These are phyloP conservation scores for Neurospora intermedia DNA, from an alignment of 495 filamentous ascomycete genomes.

Conservation along the genomic window DNA sequence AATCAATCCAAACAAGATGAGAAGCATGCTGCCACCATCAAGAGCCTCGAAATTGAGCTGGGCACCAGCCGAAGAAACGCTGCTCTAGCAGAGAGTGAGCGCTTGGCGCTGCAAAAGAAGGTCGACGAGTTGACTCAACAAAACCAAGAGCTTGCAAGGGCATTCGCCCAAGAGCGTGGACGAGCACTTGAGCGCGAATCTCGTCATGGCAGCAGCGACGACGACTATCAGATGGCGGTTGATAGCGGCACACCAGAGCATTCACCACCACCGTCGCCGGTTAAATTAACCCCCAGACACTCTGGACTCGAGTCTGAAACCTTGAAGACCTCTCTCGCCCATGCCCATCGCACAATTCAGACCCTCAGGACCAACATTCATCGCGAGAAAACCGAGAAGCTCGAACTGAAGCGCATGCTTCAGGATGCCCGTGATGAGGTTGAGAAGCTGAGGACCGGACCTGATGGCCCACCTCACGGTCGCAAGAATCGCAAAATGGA, in stretches of 20 bases:
- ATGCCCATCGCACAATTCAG: conserved; percentile 93
- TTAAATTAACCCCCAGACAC: conserved; percentile 84
- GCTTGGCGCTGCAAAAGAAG: conserved; percentile 60
- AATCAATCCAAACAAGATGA: conserved; percentile 66
- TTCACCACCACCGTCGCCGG: conserved; percentile 80
- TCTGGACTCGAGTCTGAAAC: conserved; percentile 88
- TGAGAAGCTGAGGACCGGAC: conserved; percentile 60
- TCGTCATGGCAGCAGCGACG: conserved; percentile 43
- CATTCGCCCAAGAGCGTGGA: conserved; percentile 56
- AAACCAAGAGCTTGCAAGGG: conserved; percentile 81
- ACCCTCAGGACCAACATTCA: conserved; percentile 89
- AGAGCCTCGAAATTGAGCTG: conserved; percentile 81
- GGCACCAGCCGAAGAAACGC: conserved; percentile 66
- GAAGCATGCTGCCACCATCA: conserved; percentile 61
- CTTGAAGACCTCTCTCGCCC: conserved; percentile 80
- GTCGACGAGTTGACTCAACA: conserved; percentile 76
- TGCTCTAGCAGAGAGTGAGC: conserved; percentile 63
- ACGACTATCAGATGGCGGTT: conserved; percentile 52
- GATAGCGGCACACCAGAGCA: conserved; percentile 74
- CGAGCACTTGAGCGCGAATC: conserved; percentile 53
- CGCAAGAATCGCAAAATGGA: conserved; percentile 66
- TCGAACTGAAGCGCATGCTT: conserved; percentile 88
- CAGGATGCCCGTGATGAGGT: conserved; percentile 93
- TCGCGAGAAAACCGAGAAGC: conserved; percentile 94
- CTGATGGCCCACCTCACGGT: conserved; percentile 44